phyloP scores from a whole-genome alignment of 306 rosid species.

The Lablab purpureus region DNA sequence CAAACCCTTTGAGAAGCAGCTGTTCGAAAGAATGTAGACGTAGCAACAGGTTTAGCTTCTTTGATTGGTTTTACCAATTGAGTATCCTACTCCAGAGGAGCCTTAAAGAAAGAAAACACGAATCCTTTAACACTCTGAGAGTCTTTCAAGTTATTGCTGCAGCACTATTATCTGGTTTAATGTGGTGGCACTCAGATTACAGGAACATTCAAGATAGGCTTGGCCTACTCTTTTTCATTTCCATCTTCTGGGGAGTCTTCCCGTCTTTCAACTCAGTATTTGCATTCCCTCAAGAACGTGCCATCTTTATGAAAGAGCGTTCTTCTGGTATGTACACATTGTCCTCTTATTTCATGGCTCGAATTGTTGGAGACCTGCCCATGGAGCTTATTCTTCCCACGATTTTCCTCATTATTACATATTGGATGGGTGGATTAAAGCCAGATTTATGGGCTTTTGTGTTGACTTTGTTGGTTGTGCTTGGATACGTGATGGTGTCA shows the following conservation, averaged over 20 bases:
- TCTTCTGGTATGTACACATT: constrained; percentile 89
- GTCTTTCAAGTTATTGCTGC: constrained; percentile 80
- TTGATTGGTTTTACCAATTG: constrained; percentile 79
- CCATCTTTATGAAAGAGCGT: constrained; percentile 74
- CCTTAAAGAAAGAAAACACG: constrained; percentile 87
- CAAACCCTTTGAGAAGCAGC: constrained; percentile 28
- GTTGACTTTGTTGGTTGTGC: constrained; percentile 60
- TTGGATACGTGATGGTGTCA: constrained; percentile 82
- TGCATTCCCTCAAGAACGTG: constrained; percentile 92
- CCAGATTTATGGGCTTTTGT: constrained; percentile 70
- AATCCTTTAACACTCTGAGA: constrained; percentile 77
- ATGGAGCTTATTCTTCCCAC: constrained; percentile 96
- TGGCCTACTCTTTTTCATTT: constrained; percentile 89
- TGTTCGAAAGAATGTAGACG: constrained; percentile 43
- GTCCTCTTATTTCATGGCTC: constrained; percentile 82
- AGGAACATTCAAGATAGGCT: constrained; percentile 81
- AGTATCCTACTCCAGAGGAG: constrained; percentile 75
- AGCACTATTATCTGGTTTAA: constrained; percentile 74
- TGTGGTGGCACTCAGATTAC: constrained; percentile 94
- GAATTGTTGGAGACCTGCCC: constrained; percentile 85
- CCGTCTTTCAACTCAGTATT: constrained; percentile 86
- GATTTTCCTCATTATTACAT: constrained; percentile 62
- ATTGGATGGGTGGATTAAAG: constrained; percentile 86
- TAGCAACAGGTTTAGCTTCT: constrained; percentile 43
- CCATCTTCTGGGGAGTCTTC: constrained; percentile 95